Conservation (phyloP, 352 stramenopile species). For the Phytophthora pistaciae region DNA sequence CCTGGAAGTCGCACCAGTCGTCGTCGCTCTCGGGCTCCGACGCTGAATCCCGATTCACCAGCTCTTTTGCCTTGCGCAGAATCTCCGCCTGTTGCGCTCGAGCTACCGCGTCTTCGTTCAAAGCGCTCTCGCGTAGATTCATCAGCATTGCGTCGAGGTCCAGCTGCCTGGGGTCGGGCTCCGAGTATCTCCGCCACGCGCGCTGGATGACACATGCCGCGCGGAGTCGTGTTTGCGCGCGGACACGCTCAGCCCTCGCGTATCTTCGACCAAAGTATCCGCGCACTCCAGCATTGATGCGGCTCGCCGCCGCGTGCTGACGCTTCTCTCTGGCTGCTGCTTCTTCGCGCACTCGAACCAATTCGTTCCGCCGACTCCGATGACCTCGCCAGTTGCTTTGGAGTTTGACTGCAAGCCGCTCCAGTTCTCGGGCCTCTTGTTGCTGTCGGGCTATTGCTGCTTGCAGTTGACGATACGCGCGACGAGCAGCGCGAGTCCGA, state of each 20-base stretch:
- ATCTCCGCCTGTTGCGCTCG: slow-evolving; percentile 54
- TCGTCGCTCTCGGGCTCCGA: slow-evolving; percentile 81
- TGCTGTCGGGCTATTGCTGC: slow-evolving; percentile 57
- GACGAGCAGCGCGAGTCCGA: slow-evolving; percentile 60
- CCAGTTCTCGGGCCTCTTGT: slow-evolving; percentile 40
- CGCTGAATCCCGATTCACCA: slow-evolving; percentile 72
- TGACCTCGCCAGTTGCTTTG: slow-evolving; percentile 78
- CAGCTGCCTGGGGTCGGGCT: slow-evolving; percentile 50
- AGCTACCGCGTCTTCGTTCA: slow-evolving; percentile 56
- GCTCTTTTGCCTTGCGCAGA: slow-evolving; percentile 52
- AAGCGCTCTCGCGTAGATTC: slow-evolving; percentile 57
- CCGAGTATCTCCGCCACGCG: slow-evolving; percentile 55
- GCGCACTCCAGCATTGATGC: slow-evolving; percentile 68
- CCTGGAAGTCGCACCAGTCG: slow-evolving; percentile 78
- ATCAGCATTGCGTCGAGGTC: slow-evolving; percentile 59
- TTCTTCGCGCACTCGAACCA: slow-evolving; percentile 41
- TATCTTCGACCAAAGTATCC: slow-evolving; percentile 69
- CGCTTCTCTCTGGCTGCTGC: slow-evolving; percentile 41
- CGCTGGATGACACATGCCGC: slow-evolving; percentile 66
- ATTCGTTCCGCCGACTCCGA: slow-evolving; percentile 38
- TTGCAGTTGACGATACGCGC: slow-evolving; percentile 58
- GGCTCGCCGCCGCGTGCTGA: slow-evolving; percentile 56
- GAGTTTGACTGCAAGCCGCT: slow-evolving; percentile 57
- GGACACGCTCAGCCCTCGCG: slow-evolving; percentile 47
- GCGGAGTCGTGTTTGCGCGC: slow-evolving; percentile 39